These are phyloP conservation scores for Diaporthe sp. DNA, from an alignment of 2,329 filamentous ascomycete species.

Conservation along the genomic window DNA sequence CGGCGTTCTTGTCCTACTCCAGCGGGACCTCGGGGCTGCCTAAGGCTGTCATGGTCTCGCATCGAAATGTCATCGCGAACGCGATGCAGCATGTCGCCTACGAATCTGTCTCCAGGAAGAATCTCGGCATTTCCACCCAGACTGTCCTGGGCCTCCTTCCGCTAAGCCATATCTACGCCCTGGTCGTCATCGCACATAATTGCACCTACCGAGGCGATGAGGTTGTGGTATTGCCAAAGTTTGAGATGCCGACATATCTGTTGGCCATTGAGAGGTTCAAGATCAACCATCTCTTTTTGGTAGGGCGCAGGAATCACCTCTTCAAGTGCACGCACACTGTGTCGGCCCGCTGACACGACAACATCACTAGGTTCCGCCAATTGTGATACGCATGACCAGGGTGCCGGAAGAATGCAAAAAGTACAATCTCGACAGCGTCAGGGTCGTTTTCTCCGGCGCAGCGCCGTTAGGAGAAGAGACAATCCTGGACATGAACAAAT, in stretches of 20 bases:
- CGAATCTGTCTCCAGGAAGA: conserved; percentile 50
- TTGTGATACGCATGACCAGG: conserved; percentile 81
- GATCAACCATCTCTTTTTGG: conserved; percentile 73
- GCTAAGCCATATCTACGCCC: conserved; percentile 83
- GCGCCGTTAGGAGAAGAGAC: conserved; percentile 82
- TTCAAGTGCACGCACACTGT: background rate
- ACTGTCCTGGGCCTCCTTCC: conserved; percentile 76
- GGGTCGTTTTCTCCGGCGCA: conserved; percentile 76
- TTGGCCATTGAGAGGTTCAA: conserved; percentile 73
- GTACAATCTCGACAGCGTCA: conserved; percentile 78
- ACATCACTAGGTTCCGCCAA: conserved; percentile 74
- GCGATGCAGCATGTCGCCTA: conserved; percentile 69
- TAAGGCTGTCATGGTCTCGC: conserved; percentile 89
- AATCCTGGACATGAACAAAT: conserved; percentile 67
- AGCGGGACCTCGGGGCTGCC: conserved; percentile 84
- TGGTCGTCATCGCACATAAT: conserved; percentile 76
- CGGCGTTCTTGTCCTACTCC: conserved; percentile 83
- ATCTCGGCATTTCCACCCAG: conserved; percentile 51
- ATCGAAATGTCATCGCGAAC: conserved; percentile 83
- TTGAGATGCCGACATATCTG: conserved; percentile 74
- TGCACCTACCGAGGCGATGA: conserved; percentile 77
- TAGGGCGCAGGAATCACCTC: conserved; percentile 47
- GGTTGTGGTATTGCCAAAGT: conserved; percentile 76
- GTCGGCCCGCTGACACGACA: background rate
- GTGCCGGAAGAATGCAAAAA: conserved; percentile 69